Base-by-base conservation (phyloP, 1,284 basidiomycete species). In the Pyrrhoderma lamaoense region DNA sequence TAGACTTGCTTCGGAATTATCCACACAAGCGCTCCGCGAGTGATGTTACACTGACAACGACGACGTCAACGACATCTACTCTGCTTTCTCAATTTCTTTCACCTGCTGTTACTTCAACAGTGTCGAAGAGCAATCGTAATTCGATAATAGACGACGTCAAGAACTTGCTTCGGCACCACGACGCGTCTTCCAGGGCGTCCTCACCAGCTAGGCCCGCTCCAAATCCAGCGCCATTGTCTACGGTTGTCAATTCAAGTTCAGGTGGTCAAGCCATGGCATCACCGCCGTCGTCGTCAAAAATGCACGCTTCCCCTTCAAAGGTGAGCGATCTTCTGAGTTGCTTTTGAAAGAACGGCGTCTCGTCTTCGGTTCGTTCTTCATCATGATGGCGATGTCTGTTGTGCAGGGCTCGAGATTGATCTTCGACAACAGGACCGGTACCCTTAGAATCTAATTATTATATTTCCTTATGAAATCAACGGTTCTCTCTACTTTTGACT, bases 241-340 rank as follows among this genome's bases (percentile, higher is more conserved):
- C 27, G 27, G 27, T 11, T 31, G 27, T 31, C 7, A 31, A 31
- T 31, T 31, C 27, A 31, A 31, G 27, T 31, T 11, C 27, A 31
- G 27, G 27, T 31, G 27, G 11, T 31, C 27, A 22, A 8, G 27
- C 35, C 19, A 51, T 51, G 53, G 49, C 48, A 1, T 50, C 53
- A 36, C 48, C 49, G 43, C 49, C 53, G 36, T 47, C 53, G 7
- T 25, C 53, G 34, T 47, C 39, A 40, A 60, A 47, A 63, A 64
- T 71, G 47, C 74, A 82, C 61, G 70, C 75, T 8, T 85, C 84
- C 3, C 84, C 83, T 2, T 77, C 83, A 49, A 86, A 86, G 75
- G 82, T 80, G 23, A 46, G 52, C 31, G 14, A 16, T 1, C 2
- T 37, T 37, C 7, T 40, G n/a, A 23, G 36, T 23, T 18, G n/a